phyloP scores from a whole-genome alignment of 495 filamentous ascomycete genomes.

The Daldinia concentrica region DNA sequence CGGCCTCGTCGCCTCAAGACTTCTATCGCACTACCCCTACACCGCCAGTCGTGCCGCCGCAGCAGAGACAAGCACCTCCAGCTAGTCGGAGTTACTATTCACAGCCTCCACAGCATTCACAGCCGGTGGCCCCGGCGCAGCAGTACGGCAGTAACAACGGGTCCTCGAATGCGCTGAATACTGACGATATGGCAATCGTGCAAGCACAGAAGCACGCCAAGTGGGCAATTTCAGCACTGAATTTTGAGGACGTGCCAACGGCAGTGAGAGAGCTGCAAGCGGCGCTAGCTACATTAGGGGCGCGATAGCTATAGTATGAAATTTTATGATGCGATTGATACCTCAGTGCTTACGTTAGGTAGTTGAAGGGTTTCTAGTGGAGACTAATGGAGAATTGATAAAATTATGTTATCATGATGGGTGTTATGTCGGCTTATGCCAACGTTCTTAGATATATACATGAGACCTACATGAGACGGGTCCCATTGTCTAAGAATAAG shows the following conservation, averaged over 20 bases:
- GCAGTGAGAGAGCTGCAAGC: constrained; percentile 84
- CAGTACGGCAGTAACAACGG: constrained; percentile 27
- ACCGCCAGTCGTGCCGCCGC: constrained; percentile 28
- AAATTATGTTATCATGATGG: neutral
- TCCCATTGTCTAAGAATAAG: neutral
- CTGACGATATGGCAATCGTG: constrained; percentile 78
- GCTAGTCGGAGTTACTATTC: constrained; percentile 30
- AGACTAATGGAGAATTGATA: neutral
- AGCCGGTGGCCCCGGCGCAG: constrained; percentile 31
- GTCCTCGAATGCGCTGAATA: constrained; percentile 25
- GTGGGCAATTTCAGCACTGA: constrained; percentile 96
- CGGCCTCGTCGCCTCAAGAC: constrained; percentile 36
- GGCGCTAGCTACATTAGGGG: constrained; percentile 76
- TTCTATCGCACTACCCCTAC: constrained; percentile 37
- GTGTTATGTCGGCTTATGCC: neutral
- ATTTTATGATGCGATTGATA: neutral
- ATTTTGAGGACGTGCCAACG: constrained; percentile 94
- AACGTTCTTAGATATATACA: neutral
- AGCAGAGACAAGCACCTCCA: constrained; percentile 29
- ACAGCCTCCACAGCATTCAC: constrained; percentile 26
- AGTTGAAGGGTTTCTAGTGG: neutral
- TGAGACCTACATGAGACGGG: neutral
- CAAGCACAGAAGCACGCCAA: constrained; percentile 93
- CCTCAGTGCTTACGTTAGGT: neutral
- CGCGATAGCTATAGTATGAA: constrained; percentile 30